A percentile compares a stretch with the other conserved stretches of the same genome.
Evolutionary conservation across 805 yeast species (phyloP).

Genomic region (Lachancea nothofagi): DNA sequence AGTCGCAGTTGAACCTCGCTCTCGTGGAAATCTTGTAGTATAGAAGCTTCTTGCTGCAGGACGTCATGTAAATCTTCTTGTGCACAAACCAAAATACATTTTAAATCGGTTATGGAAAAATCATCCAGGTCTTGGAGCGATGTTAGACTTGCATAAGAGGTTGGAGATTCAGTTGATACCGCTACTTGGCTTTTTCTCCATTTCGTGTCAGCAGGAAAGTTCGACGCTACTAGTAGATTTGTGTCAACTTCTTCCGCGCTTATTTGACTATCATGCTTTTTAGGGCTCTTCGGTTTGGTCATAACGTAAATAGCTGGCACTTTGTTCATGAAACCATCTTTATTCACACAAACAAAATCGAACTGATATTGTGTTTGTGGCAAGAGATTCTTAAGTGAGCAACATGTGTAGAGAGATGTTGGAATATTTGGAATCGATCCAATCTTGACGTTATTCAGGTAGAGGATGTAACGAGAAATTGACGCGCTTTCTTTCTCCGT

Average conservation of each 20-base stretch:
- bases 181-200: conserved; percentile 13
- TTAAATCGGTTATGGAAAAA: conserved; percentile 30
- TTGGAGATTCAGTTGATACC: conserved; percentile 8
- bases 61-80: conserved; percentile 34
- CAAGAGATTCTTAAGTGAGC: conserved; percentile 25
- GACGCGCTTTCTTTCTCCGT: conserved; percentile 7
- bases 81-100: conserved; percentile 29
- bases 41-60: conserved; percentile 22
- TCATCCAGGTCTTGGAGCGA: conserved; percentile 27
- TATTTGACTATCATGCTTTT: conserved; percentile 1
- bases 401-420: conserved; percentile 30
- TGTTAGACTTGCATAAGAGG: conserved; percentile 26
- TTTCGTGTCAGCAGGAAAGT: conserved; percentile 12
- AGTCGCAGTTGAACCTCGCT: conserved; percentile 24
- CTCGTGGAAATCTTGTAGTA: conserved; percentile 29
- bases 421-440: conserved; percentile 30
- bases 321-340: conserved; percentile 31
- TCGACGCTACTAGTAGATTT: conserved; percentile 3
- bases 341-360: conserved; percentile 32
- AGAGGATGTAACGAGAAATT: conserved; percentile 29
- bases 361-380: conserved; percentile 28
- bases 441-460: conserved; percentile 28
- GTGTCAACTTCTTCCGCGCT: conserved; percentile 19
- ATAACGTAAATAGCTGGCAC: conserved; percentile 29
- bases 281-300: conserved; percentile 16